phyloP scores from a whole-genome alignment of 148 eudicot species.

The Rhododendron williamsianum region DNA sequence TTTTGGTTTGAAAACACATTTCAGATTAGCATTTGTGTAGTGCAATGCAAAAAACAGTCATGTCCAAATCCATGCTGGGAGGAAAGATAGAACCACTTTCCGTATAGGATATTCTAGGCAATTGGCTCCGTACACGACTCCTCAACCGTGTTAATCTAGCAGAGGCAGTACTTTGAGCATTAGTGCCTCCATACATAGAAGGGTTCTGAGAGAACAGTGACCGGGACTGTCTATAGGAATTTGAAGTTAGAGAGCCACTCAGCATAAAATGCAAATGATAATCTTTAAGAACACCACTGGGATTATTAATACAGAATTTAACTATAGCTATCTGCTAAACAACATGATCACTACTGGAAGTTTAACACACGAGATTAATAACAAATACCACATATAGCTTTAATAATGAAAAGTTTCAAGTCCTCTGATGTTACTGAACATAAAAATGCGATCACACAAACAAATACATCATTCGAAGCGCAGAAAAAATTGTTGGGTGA shows the following conservation, averaged over 20 bases:
- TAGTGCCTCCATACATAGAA: slow-evolving; percentile 34
- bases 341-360: neutral
- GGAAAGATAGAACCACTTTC: slow-evolving; percentile 42
- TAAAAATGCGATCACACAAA: neutral
- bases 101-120: slow-evolving; percentile 33
- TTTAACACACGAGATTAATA: neutral
- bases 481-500: neutral
- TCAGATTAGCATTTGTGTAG: no score
- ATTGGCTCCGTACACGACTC: slow-evolving; percentile 36
- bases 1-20: no score
- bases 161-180: slow-evolving; percentile 34
- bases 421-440: neutral
- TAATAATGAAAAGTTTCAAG: neutral
- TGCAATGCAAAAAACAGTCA: slow-evolving; percentile 10
- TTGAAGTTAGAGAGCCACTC: slow-evolving; percentile 27
- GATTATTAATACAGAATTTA: neutral
- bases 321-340: neutral
- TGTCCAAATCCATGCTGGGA: slow-evolving; percentile 68
- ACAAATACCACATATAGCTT: neutral
- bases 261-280: slow-evolving; percentile 14
- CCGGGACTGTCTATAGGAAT: slow-evolving; percentile 28
- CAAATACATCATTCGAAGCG: neutral
- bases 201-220: slow-evolving; percentile 35
- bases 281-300: neutral
- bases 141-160: slow-evolving; percentile 50